phyloP scores from a whole-genome alignment of 495 filamentous ascomycete genomes.

The Penicillium cosmopolitanum region DNA sequence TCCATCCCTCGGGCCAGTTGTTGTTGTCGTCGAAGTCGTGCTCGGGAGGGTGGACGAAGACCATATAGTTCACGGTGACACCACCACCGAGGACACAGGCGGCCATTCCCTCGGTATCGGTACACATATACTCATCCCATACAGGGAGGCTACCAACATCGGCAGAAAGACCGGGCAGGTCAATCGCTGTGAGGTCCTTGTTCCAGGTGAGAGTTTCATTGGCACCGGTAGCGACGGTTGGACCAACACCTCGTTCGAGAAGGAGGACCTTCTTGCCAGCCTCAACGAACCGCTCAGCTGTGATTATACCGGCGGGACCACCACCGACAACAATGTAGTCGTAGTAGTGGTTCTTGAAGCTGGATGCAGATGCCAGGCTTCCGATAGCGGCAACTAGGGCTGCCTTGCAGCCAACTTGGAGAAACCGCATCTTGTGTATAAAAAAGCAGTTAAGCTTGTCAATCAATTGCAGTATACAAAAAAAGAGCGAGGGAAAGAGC shows the following conservation, averaged over 20 bases:
- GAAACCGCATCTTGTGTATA: constrained; percentile 16
- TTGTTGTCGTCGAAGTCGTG: constrained; percentile 74
- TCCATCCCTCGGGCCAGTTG: constrained; percentile 76
- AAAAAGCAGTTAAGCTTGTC: neutral
- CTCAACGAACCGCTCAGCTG: constrained; percentile 65
- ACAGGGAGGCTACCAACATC: constrained; percentile 28
- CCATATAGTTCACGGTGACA: constrained; percentile 72
- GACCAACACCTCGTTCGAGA: constrained; percentile 41
- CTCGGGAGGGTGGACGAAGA: constrained; percentile 59
- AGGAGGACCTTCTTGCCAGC: constrained; percentile 54
- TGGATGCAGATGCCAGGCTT: constrained; percentile 19
- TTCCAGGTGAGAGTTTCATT: constrained; percentile 36
- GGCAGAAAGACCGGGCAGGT: constrained; percentile 70
- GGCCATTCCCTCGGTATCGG: constrained; percentile 72
- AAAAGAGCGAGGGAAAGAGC: neutral
- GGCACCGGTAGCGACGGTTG: constrained; percentile 34
- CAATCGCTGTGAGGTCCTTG: constrained; percentile 65
- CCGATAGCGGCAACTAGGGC: constrained; percentile 19
- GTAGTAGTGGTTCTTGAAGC: constrained; percentile 25
- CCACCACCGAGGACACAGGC: constrained; percentile 80
- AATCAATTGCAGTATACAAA: neutral
- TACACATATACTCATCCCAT: constrained; percentile 50
- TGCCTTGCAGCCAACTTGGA: constrained; percentile 16
- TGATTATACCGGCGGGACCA: constrained; percentile 44
- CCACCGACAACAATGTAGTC: constrained; percentile 42